A percentile compares a stretch with the other conserved stretches of the same genome.
Conservation (phyloP, 139 green algal genomes). For the Diplosphaera chodatii region DNA sequence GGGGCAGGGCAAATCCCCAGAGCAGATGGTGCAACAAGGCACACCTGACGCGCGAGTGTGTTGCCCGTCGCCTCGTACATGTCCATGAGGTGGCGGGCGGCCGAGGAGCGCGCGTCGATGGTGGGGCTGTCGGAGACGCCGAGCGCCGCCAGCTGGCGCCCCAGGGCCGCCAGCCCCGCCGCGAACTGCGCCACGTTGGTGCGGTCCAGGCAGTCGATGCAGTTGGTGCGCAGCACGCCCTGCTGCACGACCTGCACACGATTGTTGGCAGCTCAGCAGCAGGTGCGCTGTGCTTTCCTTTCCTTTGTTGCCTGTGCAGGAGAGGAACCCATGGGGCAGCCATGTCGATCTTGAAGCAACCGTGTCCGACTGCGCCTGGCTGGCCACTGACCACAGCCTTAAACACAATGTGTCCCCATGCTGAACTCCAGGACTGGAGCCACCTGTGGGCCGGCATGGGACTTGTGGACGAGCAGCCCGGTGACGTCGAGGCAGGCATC, state of each 20-base stretch:
- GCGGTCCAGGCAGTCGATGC: slow-evolving; percentile 96
- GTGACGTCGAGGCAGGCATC: slow-evolving; percentile 33
- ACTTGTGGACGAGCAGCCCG: slow-evolving; percentile 6
- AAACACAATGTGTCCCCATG: no score
- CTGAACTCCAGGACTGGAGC: no score
- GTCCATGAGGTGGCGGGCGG: slow-evolving; percentile 72
- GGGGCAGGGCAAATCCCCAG: no score
- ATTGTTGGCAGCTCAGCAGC: no score
- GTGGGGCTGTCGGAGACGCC: slow-evolving; percentile 29
- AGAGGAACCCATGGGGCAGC: no score
- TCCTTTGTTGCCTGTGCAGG: no score
- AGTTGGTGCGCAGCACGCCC: slow-evolving; percentile 88
- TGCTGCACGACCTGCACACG: slow-evolving; percentile 38
- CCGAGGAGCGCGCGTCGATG: slow-evolving; percentile 47
- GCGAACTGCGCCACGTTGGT: slow-evolving; percentile 94
- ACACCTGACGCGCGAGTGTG: slow-evolving; percentile 58
- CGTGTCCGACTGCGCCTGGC: no score
- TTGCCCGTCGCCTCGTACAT: slow-evolving; percentile 91
- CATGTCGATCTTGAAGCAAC: no score
- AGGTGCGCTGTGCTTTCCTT: no score
- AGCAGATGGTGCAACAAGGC: background rate
- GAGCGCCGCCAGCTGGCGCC: slow-evolving; percentile 67
- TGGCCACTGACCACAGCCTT: background rate
- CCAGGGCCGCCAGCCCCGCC: slow-evolving; percentile 67
- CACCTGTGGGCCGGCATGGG: background rate